Conservation (phyloP, 306 rosid species). For the Begonia masoniana region DNA sequence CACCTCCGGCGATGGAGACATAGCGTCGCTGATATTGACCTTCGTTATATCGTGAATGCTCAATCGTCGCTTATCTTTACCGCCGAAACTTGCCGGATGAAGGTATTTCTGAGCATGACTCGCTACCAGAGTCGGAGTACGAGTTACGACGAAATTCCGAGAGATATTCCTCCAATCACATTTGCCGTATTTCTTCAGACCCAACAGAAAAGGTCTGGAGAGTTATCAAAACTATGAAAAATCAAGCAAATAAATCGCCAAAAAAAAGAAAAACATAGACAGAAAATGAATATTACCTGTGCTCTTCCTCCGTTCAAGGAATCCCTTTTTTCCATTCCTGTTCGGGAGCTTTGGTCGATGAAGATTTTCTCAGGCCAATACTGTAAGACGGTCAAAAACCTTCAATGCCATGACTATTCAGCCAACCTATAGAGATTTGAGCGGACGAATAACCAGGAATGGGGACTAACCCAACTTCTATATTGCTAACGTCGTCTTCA, state of each 20-base stretch:
- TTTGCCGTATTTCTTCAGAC: slow-evolving; percentile 48
- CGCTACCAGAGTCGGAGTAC: slow-evolving; percentile 66
- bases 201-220: slow-evolving; percentile 64
- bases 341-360: slow-evolving; percentile 36
- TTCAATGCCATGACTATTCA: slow-evolving; percentile 31
- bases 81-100: slow-evolving; percentile 41
- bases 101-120: slow-evolving; percentile 97
- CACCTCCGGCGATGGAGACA: slow-evolving; percentile 36
- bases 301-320: slow-evolving; percentile 67
- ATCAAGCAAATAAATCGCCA: background rate
- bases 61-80: slow-evolving; percentile 85
- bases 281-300: slow-evolving; percentile 29
- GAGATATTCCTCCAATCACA: slow-evolving; percentile 90
- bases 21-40: slow-evolving; percentile 46
- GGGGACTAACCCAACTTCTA: slow-evolving; percentile 74
- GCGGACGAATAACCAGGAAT: slow-evolving; percentile 53
- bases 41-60: slow-evolving; percentile 98
- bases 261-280: background rate
- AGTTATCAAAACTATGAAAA: background rate
- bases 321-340: slow-evolving; percentile 58
- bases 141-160: slow-evolving; percentile 7
- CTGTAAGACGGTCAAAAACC: slow-evolving; percentile 38
- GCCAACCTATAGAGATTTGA: slow-evolving; percentile 75
- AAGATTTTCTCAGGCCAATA: slow-evolving; percentile 40
- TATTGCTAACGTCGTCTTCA: slow-evolving; percentile 58